These are phyloP conservation scores for bread wheat (Triticum aestivum) DNA, from an alignment of 176 grass and related monocot species.

Conservation along the genomic window IWGSC_CS_RefSeq_v2.1 NC_057814.1:563791425-563791924, in stretches of 20 bases:
- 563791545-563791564: conserved; percentile 53
- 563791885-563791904: conserved; percentile 79
- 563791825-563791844: conserved; percentile 78
- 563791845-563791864: conserved; percentile 92
- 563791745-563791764: conserved; percentile 61
- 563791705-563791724: conserved; percentile 83
- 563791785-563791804: conserved; percentile 89
- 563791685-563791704: conserved; percentile 84
- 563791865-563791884: conserved; percentile 95
- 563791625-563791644: conserved; percentile 94
- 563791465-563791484: too few species aligned
- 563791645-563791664: conserved; percentile 91
- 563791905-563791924: conserved; percentile 45
- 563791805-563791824: conserved; percentile 77
- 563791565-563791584: conserved; percentile 70
- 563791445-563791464: too few species aligned
- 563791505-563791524: conserved; percentile 39
- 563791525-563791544: conserved; percentile 86
- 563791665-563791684: conserved; percentile 91
- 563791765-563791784: conserved; percentile 86
- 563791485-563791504: too few species aligned
- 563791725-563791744: conserved; percentile 65
- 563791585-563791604: conserved; percentile 46
- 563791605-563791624: conserved; percentile 64
- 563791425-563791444: too few species aligned